These are phyloP conservation scores for Leccinum ochraceum DNA, from an alignment of 768 basidiomycete species.

Conservation along the genomic window DNA sequence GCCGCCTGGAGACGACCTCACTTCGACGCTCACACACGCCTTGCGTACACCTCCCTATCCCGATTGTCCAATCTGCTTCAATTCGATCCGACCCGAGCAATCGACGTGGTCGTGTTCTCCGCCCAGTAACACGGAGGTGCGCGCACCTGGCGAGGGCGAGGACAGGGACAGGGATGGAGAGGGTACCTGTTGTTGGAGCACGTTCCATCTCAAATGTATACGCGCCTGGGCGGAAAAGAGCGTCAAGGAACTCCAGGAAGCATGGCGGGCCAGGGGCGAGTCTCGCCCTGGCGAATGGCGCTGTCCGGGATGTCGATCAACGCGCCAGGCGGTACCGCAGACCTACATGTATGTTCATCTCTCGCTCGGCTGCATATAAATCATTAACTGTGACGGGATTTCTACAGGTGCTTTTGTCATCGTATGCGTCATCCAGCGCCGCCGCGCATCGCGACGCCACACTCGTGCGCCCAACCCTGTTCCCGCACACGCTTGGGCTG, in stretches of 20 bases:
- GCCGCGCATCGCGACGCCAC: constrained; percentile 67
- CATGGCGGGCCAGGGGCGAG: constrained; percentile 72
- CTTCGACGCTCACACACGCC: constrained; percentile 66
- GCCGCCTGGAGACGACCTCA: constrained; percentile 59
- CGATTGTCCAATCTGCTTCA: constrained; percentile 86
- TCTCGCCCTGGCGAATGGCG: constrained; percentile 78
- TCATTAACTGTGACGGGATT: neutral
- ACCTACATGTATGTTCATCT: constrained; percentile 53
- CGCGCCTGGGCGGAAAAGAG: constrained; percentile 85
- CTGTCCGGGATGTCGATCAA: constrained; percentile 91
- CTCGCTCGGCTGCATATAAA: neutral
- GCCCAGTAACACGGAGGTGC: constrained; percentile 20
- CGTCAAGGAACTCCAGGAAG: constrained; percentile 69
- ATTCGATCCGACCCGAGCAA: constrained; percentile 72
- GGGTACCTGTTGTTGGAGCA: constrained; percentile 79
- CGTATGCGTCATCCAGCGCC: constrained; percentile 72
- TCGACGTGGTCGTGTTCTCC: constrained; percentile 89
- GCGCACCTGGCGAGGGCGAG: neutral
- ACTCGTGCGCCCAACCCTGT: constrained; percentile 75
- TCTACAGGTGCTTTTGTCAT: constrained; percentile 79
- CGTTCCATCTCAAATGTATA: constrained; percentile 91
- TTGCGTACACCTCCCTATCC: constrained; percentile 71
- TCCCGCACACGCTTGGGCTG: constrained; percentile 61
- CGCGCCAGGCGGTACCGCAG: constrained; percentile 63
- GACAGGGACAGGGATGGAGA: constrained; percentile 21